Conservation (phyloP, 306 rosid species). For the Casuarina cunninghamiana region DNA sequence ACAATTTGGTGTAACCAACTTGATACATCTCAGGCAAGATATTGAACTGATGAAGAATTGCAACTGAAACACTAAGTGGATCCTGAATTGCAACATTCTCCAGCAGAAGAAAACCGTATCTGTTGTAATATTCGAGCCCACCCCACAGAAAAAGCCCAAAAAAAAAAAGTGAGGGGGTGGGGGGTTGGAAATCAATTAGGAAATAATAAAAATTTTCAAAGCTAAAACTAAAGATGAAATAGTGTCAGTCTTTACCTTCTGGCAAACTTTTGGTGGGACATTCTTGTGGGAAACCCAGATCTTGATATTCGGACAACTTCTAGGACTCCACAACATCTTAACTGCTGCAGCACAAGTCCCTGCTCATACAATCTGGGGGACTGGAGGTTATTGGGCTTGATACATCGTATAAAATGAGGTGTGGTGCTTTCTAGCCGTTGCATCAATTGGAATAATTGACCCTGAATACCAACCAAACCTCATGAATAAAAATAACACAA, state of each 20-base stretch:
- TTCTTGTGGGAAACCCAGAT: slow-evolving; percentile 97
- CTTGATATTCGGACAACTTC: slow-evolving; percentile 98
- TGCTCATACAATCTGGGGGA: slow-evolving; percentile 94
- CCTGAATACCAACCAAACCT: slow-evolving; percentile 49
- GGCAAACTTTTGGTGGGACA: slow-evolving; percentile 94
- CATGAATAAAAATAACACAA: slow-evolving; percentile 24
- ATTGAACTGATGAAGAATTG: slow-evolving; percentile 97
- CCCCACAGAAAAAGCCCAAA: slow-evolving; percentile 27
- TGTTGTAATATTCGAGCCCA: slow-evolving; percentile 37
- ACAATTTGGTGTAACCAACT: slow-evolving; percentile 97
- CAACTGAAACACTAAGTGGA: slow-evolving; percentile 94
- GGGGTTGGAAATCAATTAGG: slow-evolving; percentile 13
- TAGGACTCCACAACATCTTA: slow-evolving; percentile 96
- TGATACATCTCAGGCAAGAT: slow-evolving; percentile 97
- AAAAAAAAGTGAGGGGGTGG: background rate
- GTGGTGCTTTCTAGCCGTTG: slow-evolving; percentile 92
- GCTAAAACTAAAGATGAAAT: slow-evolving; percentile 6
- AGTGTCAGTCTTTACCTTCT: slow-evolving; percentile 57
- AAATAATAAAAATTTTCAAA: background rate
- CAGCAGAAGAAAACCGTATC: slow-evolving; percentile 97
- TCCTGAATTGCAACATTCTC: slow-evolving; percentile 83
- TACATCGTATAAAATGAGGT: slow-evolving; percentile 98
- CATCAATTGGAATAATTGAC: slow-evolving; percentile 93
- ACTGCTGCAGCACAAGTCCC: slow-evolving; percentile 92
- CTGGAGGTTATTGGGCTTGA: slow-evolving; percentile 95